Evolutionary conservation across 441 rosid species (phyloP).

Genomic region (Syzygium syzygioides): DNA sequence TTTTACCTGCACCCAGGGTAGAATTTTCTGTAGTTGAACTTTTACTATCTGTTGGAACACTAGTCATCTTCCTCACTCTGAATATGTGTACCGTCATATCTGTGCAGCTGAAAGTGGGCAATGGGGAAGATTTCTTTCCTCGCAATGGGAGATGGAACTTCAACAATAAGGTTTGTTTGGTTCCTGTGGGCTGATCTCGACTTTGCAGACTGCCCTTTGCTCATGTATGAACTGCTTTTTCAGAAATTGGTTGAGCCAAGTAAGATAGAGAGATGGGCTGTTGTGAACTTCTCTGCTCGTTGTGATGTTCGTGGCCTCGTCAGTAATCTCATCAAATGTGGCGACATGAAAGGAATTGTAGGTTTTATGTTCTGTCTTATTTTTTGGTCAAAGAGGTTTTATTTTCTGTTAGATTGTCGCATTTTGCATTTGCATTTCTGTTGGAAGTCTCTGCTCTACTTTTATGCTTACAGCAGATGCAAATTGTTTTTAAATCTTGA

Average conservation of each 20-base stretch:
- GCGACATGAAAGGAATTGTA: constrained; percentile 64
- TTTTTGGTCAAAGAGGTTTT: constrained; percentile 18
- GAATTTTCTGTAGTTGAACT: not conserved
- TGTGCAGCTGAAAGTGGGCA: constrained; percentile 58
- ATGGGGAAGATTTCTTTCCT: constrained; percentile 60
- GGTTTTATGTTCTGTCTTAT: constrained; percentile 13
- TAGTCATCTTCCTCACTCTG: not conserved
- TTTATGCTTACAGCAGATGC: not conserved
- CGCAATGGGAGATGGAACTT: constrained; percentile 82
- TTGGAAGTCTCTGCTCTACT: not conserved
- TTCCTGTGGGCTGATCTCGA: not conserved
- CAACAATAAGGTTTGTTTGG: constrained; percentile 48
- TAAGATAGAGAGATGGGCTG: constrained; percentile 61
- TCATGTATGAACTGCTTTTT: not conserved
- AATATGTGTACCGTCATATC: not conserved
- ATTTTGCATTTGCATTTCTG: not conserved
- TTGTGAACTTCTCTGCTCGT: constrained; percentile 69
- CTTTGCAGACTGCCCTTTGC: not conserved
- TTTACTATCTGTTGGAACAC: not conserved
- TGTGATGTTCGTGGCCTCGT: constrained; percentile 51
- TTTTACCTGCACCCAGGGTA: constrained; percentile 65
- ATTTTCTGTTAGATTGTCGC: not conserved
- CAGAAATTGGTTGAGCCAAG: constrained; percentile 66
- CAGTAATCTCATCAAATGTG: constrained; percentile 46
- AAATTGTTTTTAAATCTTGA: not conserved